Percentiles rank a stretch among this genome's conserved stretches.
Evolutionary conservation across 257 asterid genomes (phyloP).

Genomic region (Misopates orontium): DNA sequence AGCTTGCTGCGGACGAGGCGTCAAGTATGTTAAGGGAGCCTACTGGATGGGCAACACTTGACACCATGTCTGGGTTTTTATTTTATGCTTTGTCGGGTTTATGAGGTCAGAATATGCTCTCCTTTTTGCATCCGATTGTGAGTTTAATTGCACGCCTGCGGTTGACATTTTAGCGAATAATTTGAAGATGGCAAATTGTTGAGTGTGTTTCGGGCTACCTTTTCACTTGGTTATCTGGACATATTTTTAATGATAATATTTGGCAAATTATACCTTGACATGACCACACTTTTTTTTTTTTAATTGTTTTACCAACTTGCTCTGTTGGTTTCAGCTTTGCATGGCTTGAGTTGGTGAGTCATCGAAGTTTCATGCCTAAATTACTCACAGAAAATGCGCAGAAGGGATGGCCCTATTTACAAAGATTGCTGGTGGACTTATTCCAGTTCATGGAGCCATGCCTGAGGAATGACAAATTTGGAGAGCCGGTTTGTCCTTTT

Average conservation of each 20-base stretch:
- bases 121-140: too few species aligned
- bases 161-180: too few species aligned
- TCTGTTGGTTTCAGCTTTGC: slow-evolving; percentile 74
- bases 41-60: too few species aligned
- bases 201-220: not conserved
- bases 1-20: too few species aligned
- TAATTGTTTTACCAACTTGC: slow-evolving; percentile 32
- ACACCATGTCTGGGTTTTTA: too few species aligned
- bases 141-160: too few species aligned
- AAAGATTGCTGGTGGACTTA: slow-evolving; percentile 79
- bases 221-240: too few species aligned
- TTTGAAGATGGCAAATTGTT: not conserved
- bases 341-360: slow-evolving; percentile 97
- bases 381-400: slow-evolving; percentile 81
- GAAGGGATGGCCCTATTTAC: slow-evolving; percentile 96
- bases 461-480: slow-evolving; percentile 88
- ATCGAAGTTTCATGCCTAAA: slow-evolving; percentile 96
- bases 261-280: not conserved
- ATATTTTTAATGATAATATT: too few species aligned
- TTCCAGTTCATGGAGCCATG: slow-evolving; percentile 98
- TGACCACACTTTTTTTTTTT: slow-evolving; percentile 1
- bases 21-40: too few species aligned
- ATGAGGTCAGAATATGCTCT: too few species aligned
- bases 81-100: too few species aligned
- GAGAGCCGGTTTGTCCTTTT: slow-evolving; percentile 53